Percentiles rank a stretch among this genome's conserved stretches.
phyloP scores from a whole-genome alignment of 2,329 filamentous ascomycete species.

The Colletotrichum orchidophilum region DNA sequence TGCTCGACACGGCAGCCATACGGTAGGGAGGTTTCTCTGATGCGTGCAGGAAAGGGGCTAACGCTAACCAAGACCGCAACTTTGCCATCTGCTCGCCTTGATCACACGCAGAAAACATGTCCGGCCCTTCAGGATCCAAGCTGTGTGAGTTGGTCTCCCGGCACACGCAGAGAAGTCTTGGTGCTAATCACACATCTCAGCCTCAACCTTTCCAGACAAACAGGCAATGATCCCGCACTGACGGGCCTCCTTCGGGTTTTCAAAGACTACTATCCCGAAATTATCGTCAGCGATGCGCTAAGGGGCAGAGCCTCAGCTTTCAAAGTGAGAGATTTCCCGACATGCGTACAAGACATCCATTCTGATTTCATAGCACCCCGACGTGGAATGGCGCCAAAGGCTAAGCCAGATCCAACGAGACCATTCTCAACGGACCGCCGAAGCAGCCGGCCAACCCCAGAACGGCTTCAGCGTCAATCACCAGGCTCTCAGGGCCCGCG shows the following conservation, averaged over 20 bases:
- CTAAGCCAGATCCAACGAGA: conserved; percentile 73
- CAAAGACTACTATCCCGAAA: conserved; percentile 91
- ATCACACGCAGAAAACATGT: conserved; percentile 86
- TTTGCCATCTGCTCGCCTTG: conserved; percentile 82
- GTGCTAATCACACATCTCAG: conserved; percentile 45
- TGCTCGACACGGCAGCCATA: conserved; percentile 82
- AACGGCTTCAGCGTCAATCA: conserved; percentile 73
- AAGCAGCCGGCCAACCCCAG: conserved; percentile 47
- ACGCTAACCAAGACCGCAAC: conserved; percentile 54
- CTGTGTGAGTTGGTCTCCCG: conserved; percentile 60
- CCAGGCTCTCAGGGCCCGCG: conserved; percentile 46
- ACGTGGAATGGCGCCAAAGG: conserved; percentile 76
- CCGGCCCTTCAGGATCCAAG: conserved; percentile 83
- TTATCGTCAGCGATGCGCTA: conserved; percentile 78
- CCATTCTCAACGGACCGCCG: conserved; percentile 56
- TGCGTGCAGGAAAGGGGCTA: conserved; percentile 26
- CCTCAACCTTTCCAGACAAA: conserved; percentile 65
- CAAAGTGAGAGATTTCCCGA: conserved; percentile 54
- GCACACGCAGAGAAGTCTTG: not conserved
- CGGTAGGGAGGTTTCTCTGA: conserved; percentile 55
- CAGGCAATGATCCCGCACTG: conserved; percentile 77
- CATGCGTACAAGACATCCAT: conserved; percentile 35
- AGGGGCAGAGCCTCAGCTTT: conserved; percentile 69
- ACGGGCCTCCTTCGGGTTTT: conserved; percentile 82
- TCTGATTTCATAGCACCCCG: conserved; percentile 68